Evolutionary conservation across 2,329 filamentous ascomycete genomes (phyloP).

Genomic region (Arthrobotrys entomopaga): DNA sequence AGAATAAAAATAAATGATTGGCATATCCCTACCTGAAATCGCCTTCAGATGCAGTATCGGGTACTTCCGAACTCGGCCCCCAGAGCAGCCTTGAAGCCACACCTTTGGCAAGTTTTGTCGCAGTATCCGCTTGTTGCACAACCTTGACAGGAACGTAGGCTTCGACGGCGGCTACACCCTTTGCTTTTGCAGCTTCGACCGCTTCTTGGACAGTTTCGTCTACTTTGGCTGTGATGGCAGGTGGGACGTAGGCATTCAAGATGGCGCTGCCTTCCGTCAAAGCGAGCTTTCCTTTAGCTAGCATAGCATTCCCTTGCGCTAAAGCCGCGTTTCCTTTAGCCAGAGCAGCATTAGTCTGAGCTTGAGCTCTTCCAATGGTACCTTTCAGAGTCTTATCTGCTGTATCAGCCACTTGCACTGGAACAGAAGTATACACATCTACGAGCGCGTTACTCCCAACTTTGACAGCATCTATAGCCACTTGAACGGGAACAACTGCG

Average conservation of each 20-base stretch:
- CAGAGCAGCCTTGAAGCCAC: not conserved
- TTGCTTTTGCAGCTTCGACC: slow-evolving; percentile 7
- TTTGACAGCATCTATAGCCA: slow-evolving; percentile 6
- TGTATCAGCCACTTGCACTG: not conserved
- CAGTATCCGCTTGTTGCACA: not conserved
- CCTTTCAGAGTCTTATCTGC: slow-evolving; percentile 1
- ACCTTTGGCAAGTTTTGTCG: slow-evolving; percentile 7
- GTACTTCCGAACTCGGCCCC: slow-evolving; percentile 4
- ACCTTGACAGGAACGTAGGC: slow-evolving; percentile 13
- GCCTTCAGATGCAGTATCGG: not conserved
- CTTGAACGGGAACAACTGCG: not conserved
- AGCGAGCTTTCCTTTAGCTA: not conserved
- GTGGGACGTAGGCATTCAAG: slow-evolving; percentile 3
- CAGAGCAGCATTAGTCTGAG: slow-evolving; percentile 2
- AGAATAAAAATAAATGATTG: no score
- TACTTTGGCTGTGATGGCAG: not conserved
- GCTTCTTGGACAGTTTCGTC: slow-evolving; percentile 10
- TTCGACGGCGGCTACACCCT: slow-evolving; percentile 1
- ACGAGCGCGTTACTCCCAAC: not conserved
- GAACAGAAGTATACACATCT: not conserved
- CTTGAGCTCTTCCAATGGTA: not conserved
- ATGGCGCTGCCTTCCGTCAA: not conserved
- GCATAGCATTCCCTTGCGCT: not conserved
- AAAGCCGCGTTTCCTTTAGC: not conserved
- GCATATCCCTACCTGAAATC: not conserved